Base-by-base conservation (phyloP, 257 asterid genomes). In the Apocynum venetum region DNA sequence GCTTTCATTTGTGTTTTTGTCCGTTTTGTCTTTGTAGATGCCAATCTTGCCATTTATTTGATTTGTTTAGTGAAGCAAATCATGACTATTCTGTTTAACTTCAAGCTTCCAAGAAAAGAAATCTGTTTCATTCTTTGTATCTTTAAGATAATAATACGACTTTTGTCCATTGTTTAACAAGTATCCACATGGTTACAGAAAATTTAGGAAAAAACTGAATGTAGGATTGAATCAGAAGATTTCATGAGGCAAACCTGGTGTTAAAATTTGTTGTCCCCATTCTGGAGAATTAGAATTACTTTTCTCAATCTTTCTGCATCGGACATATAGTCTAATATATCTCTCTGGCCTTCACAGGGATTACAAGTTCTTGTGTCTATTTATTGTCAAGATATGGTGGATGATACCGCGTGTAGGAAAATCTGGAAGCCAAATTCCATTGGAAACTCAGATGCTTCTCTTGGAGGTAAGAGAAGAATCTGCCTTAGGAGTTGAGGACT, bases 401-500 rank as follows among this genome's bases (percentile, higher is more conserved):
- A 90, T 91, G 93, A 89, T 85, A 63, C 96, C 96, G 1, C 91
- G 90, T 3, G 80, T 87, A 8, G 96, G 96, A 67, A 89, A 75
- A 77, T 88, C 84, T 1, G 91, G 82, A 3, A 80, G 87, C 31
- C 94, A 91, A 43, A 85, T 89, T 63, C 94, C 96, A 11, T 14
- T 87, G 78, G 94, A 89, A 81, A 91, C 93, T 53, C 96, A 91
- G 64, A 87, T 91, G 91, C 93, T 91, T 71, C 88, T 89, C 10
- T 46, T 91, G 69, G 96, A 89, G 83, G 83, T 47, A 52, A 77
- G 79, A 12, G 90, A 87, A 72, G 90, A 87, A 14, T 83, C 88
- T 8, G 85, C 57, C 1, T 73, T 61, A 0, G 78, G 74, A 0
- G 85, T 85, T 12, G 83, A 83, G 2, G 66, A 17, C 31, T 4